Base-by-base conservation (phyloP, 1,139 yeast genomes). In the Hanseniaspora uvarum region DNA sequence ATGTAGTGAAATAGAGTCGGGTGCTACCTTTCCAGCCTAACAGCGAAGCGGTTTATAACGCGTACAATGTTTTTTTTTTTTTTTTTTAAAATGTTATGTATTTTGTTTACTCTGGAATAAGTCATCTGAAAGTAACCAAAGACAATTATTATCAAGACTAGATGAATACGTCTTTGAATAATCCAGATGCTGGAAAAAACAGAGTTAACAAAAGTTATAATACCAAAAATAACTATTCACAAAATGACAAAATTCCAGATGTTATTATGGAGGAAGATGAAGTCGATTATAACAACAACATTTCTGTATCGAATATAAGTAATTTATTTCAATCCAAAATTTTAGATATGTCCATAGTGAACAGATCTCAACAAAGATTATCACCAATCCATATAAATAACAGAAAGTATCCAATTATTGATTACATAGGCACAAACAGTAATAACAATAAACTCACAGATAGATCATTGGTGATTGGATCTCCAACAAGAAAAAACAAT, bases 311-410 rank as follows among this genome's bases (percentile, higher is more conserved):
- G 5, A 63, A 62, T 44, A 56, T 63, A 21, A 60, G 58, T 38
- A 38, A 30, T 10, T 30, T 43, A 3, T 44, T 51, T 18, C 47
- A n/a, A 56, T 49, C n/a, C 19, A 60, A 6, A 60, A 59, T 5
- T 12, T 16, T 1, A 21, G 46, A 37, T 33, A 44, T 65, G 2
- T 65, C 65, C 23, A 61, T 54, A 30, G 61, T 59, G 46, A 60
- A 47, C 26, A 56, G 59, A 28, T 59, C 53, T 5, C 53, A 50
- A 28, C 53, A 65, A 55, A 61, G 62, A 34, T 56, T 65, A 59
- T 66, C 69, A 4, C 68, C 68, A 10, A 64, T 66, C n/a, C 59
- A 57, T 39, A 46, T 62, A 21, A 56, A 55, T 7, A 57, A 58
- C 18, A 24, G 55, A 16, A 54, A 57, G 33, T 39, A 57, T 18